Evolutionary conservation across 306 rosid genomes (phyloP).

Genomic region (Prinsepia uniflora): DNA sequence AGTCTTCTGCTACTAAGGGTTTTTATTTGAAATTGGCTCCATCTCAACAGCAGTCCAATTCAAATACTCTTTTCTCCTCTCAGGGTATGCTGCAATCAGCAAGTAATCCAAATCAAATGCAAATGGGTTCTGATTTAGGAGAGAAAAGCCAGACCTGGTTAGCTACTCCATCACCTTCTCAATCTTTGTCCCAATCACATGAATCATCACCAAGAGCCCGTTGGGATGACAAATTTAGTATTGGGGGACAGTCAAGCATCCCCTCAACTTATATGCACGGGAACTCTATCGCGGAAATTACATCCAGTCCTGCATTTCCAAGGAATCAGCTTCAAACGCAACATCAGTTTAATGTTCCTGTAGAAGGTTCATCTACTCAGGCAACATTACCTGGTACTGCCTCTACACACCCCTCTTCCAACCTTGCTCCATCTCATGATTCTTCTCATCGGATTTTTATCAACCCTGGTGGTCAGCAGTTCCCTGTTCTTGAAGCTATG

Average conservation of each 20-base stretch:
- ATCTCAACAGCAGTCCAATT: conserved; percentile 32
- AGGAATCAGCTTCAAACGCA: conserved; percentile 43
- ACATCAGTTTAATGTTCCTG: conserved; percentile 22
- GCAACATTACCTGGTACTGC: conserved; percentile 28
- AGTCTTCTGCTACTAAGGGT: conserved; percentile 36
- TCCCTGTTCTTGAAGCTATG: conserved; percentile 38
- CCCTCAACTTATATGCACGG: conserved; percentile 29
- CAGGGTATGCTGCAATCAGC: conserved; percentile 30
- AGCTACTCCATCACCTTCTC: conserved; percentile 27
- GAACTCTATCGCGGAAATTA: conserved; percentile 24
- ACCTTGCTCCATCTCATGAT: conserved; percentile 33
- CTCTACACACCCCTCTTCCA: conserved; percentile 29
- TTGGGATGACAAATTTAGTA: conserved; percentile 36
- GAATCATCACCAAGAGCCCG: conserved; percentile 34
- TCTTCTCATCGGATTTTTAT: conserved; percentile 22
- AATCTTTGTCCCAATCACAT: conserved; percentile 25
- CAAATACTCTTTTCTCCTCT: conserved; percentile 29
- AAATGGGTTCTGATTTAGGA: conserved; percentile 26
- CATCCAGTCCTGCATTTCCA: conserved; percentile 33
- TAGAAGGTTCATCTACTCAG: conserved; percentile 26
- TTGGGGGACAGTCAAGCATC: conserved; percentile 25
- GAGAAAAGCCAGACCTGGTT: conserved; percentile 33
- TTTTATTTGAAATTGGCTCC: conserved; percentile 44
- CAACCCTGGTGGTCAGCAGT: conserved; percentile 30
- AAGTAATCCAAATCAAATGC: conserved; percentile 32